Percentiles rank a stretch among this genome's conserved stretches.
Conservation (phyloP, 306 rosid genomes). For the Dalbergia oliveri region DNA sequence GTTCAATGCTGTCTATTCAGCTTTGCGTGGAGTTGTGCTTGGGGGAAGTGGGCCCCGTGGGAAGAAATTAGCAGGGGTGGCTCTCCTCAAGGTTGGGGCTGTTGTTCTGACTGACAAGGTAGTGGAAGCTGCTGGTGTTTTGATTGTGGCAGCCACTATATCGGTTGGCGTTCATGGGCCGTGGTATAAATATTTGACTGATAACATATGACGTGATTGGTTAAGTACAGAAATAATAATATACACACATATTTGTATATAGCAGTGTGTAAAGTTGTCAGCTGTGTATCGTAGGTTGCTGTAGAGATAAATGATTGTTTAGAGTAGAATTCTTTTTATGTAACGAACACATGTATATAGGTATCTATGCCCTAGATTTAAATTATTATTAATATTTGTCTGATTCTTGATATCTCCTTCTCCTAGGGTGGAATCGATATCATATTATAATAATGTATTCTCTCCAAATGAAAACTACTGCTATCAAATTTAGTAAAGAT, state of each 20-base stretch:
- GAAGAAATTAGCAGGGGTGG: slow-evolving; percentile 70
- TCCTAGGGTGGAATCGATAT: background rate
- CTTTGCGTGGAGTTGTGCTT: slow-evolving; percentile 76
- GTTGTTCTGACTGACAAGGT: slow-evolving; percentile 59
- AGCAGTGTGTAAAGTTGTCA: slow-evolving; percentile 53
- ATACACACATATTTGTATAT: slow-evolving; percentile 50
- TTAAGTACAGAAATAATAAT: slow-evolving; percentile 21
- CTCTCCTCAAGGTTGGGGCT: slow-evolving; percentile 83
- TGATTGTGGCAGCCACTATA: slow-evolving; percentile 75
- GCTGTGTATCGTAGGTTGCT: slow-evolving; percentile 41
- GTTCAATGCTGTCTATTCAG: slow-evolving; percentile 64
- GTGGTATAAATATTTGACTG: slow-evolving; percentile 74
- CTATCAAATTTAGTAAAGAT: too few species aligned
- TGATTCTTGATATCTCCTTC: background rate
- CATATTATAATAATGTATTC: background rate
- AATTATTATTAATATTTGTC: slow-evolving; percentile 27
- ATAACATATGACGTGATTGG: slow-evolving; percentile 47
- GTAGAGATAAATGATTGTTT: slow-evolving; percentile 43
- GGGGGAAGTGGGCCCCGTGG: slow-evolving; percentile 80
- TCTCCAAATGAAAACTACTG: too few species aligned
- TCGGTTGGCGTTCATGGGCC: slow-evolving; percentile 82
- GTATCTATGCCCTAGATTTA: slow-evolving; percentile 11
- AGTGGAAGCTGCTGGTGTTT: slow-evolving; percentile 80
- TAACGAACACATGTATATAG: slow-evolving; percentile 43
- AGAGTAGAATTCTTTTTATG: slow-evolving; percentile 49